Evolutionary conservation across 768 basidiomycete genomes (phyloP), one percentile per base, ranked within the genome.

Genomic region (Lyophyllum semitale): DNA sequence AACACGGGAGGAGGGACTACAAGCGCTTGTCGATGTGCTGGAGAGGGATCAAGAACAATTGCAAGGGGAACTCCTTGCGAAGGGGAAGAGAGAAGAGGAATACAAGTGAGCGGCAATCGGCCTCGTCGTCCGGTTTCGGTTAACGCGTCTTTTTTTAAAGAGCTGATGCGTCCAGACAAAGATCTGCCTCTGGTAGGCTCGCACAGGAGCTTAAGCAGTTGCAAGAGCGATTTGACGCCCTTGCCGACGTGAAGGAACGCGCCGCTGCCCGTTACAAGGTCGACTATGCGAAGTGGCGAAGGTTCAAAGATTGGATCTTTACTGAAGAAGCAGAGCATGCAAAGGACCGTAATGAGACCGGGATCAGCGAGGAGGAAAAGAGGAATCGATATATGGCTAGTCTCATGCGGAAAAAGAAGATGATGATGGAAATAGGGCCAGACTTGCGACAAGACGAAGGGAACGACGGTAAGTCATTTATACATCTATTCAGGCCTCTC

Each of bases 251-350:
- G 26, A 78, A 78, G 51, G 72, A 76, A 48, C 75, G 79, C 1
- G 77, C 78, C 12, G 75, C 74, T 11, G 71, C 66, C 20, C 77
- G 76, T 18, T 83, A 83, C 66, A 76, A 79, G 55, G 54, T 58
- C 18, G 81, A 88, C 63, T 84, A 77, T 67, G 77, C 77, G 64
- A 79, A 74, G 54, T 87, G 83, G 82, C 68, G 68, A 40, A 63
- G 61, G 15, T 73, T 81, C 60, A 77, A 77, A 48, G 57, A 66
- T 26, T 83, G 76, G 78, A 59, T 81, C 4, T 73, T 73, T 44
- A 62, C 58, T 29, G 71, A 78, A 35, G 61, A 72, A 13, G 66
- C 63, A 17, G 55, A 66, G n/a, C 66, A 70, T 30, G 62, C 62
- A 3, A 63, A 71, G 11, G 59, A 67, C 35, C 48, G 58, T 15